Evolutionary conservation across 2,329 filamentous ascomycete species (phyloP).

Genomic region (Apiospora pterosperma): DNA sequence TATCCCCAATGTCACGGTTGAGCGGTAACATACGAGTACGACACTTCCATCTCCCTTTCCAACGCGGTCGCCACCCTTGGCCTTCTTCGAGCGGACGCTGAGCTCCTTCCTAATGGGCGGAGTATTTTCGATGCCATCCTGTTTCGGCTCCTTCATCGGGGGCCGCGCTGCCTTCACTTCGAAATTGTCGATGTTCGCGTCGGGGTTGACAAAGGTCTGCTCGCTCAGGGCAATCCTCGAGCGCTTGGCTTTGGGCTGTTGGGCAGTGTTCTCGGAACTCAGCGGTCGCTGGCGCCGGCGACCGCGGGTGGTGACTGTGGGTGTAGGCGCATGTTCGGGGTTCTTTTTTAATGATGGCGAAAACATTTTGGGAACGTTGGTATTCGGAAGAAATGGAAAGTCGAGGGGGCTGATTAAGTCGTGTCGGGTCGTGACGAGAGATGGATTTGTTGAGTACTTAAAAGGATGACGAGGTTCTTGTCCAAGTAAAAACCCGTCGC

Average conservation of each 20-base stretch:
- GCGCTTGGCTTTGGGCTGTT: conserved; percentile 62
- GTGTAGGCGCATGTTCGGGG: conserved; percentile 27
- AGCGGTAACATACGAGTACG: conserved; percentile 54
- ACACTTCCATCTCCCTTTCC: conserved; percentile 66
- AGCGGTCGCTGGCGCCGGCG: conserved; percentile 59
- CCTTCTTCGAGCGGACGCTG: conserved; percentile 59
- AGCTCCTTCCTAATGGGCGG: conserved; percentile 47
- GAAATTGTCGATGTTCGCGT: conserved; percentile 48
- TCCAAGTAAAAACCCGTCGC: not conserved
- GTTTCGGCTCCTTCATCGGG: conserved; percentile 40
- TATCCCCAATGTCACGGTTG: conserved; percentile 8
- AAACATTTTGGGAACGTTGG: conserved; percentile 48
- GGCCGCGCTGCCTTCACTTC: conserved; percentile 54
- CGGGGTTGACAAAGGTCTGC: conserved; percentile 52
- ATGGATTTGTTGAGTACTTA: not conserved
- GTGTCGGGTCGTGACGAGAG: conserved; percentile 3
- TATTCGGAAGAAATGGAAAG: conserved; percentile 9
- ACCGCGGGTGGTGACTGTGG: conserved; percentile 43
- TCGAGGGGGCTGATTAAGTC: not conserved
- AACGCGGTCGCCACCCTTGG: conserved; percentile 58
- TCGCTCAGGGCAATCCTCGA: conserved; percentile 56
- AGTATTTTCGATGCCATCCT: conserved; percentile 44
- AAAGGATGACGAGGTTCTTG: not conserved
- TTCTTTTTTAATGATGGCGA: conserved; percentile 50
- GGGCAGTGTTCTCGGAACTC: conserved; percentile 50